A percentile compares a stretch with the other conserved stretches of the same genome.
phyloP scores from a whole-genome alignment of 208 protist genomes.

The Tritrichomonas foetus region DNA sequence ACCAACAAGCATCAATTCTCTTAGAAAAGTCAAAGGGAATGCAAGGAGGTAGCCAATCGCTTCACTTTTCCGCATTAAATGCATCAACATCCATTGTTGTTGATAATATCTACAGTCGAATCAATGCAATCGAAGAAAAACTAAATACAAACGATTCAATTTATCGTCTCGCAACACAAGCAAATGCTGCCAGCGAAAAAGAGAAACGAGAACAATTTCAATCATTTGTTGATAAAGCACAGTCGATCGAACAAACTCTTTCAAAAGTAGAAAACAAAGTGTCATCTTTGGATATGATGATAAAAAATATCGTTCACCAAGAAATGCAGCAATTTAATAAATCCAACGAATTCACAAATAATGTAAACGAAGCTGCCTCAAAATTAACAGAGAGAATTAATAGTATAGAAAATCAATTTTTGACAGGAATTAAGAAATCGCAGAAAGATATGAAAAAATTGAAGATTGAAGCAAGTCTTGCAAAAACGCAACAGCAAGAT shows the following conservation, averaged over 20 bases:
- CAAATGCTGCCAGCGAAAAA: background rate
- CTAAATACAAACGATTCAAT: slow-evolving; percentile 29
- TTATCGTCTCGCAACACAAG: background rate
- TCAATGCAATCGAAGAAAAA: background rate
- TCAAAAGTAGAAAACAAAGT: background rate
- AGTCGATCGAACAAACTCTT: background rate
- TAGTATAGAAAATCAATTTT: background rate
- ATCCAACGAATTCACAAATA: background rate
- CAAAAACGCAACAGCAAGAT: background rate
- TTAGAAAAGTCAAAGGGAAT: no score
- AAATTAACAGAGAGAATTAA: background rate
- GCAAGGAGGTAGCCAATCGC: no score
- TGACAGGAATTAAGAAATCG: background rate
- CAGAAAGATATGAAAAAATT: slow-evolving; percentile 10
- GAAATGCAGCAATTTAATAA: background rate
- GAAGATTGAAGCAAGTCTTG: background rate
- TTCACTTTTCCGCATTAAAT: background rate
- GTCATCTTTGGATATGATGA: background rate
- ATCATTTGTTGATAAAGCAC: background rate
- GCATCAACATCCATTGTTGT: background rate
- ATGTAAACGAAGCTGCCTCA: background rate
- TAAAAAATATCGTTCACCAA: background rate
- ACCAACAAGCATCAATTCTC: no score
- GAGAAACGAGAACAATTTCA: background rate
- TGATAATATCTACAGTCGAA: background rate